Evolutionary conservation across 371 early-diverging fungal species (phyloP), one percentile per base, ranked within the genome.

Genomic region (Rhizomucor pusillus): DNA sequence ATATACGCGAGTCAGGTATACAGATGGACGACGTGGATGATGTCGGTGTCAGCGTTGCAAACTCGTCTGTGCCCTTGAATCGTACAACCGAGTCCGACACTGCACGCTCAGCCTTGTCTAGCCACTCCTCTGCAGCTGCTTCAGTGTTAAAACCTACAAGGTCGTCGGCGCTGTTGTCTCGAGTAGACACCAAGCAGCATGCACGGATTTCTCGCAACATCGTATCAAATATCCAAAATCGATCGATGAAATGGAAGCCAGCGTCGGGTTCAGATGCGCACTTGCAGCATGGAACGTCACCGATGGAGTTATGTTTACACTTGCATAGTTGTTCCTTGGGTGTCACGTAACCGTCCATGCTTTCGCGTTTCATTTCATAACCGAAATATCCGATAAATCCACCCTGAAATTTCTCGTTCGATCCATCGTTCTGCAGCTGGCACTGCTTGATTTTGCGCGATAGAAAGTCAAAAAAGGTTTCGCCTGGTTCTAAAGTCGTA

Each of bases 341-440:
- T 1, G 63, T 63, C 0, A 36, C 39, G 47, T 83, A 85, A 0
- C 85, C 82, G 6, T 77, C 71, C 67, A 91, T 46, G 47, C 84
- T 79, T 65, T 94, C 93, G 14, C 81, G 64, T 61, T 90, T 91
- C 94, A 97, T 92, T 56, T 94, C 98, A 60, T 96, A 97, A 0
- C 93, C 94, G 69, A 95, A 84, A 63, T 92, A 92, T 0, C 98
- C 98, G 0, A 93, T 73, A 60, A 95, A 67, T 0, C 98, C 98
- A 47, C 94, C 86, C 18, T 79, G 67, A 47, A 94, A 93, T 41
- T 75, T 72, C 14, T 43, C 18, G 18, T 43, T 29, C 9, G n/a
- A 29, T 14, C 41, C 35, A 25, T 50, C 25, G 2, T 23, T 18
- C 22, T 59, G 50, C 13, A 40, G 33, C 5, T 39, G n/a, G 52